Base-by-base conservation (phyloP, 2,329 filamentous ascomycete species). In the Cytospora piceae region DNA sequence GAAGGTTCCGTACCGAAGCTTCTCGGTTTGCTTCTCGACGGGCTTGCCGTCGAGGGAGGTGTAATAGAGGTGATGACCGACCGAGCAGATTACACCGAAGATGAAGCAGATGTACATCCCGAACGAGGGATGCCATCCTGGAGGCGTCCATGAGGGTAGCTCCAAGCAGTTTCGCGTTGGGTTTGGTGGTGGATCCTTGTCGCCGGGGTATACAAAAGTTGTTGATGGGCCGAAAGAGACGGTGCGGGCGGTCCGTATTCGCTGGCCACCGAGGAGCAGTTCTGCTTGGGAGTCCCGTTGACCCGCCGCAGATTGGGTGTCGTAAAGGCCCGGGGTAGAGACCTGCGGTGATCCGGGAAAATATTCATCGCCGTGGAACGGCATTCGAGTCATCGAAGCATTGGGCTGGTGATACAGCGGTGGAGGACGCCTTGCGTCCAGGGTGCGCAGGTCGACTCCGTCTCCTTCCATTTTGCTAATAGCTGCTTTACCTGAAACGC, bases 21-120 rank as follows among this genome's bases (percentile, higher is more conserved):
- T 79, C 39, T 72, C 61, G 22, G 78, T 61, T 67, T 79, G 78
- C 31, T 75, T 70, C 64, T 71, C 69, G 3, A 76, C 77, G 2
- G 71, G 70, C 52, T 71, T 71, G 11, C 74, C 76, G 60, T 78
- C 61, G 12, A 80, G 70, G 1, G 69, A 66, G 8, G 66, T 65
- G 68, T 80, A 80, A 68, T 76, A 80, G 42, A 74, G 61, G 66
- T 80, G 77, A 64, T 80, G 78, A 15, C 73, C 75, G 22, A 76
- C 58, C 20, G 78, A 76, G 37, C 76, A 78, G 29, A 71, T 61
- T 17, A 79, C 52, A 3, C 78, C 78, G n/a, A 77, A 72, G 17
- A 77, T 9, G 49, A 78, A 74, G 61, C 75, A 74, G 9, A 74
- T n/a, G 57, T 77, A 76, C 76, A 80, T 79, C 58, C 71, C 68